Evolutionary conservation across 768 basidiomycete genomes (phyloP).

Genomic region (Tulasnella sp.): DNA sequence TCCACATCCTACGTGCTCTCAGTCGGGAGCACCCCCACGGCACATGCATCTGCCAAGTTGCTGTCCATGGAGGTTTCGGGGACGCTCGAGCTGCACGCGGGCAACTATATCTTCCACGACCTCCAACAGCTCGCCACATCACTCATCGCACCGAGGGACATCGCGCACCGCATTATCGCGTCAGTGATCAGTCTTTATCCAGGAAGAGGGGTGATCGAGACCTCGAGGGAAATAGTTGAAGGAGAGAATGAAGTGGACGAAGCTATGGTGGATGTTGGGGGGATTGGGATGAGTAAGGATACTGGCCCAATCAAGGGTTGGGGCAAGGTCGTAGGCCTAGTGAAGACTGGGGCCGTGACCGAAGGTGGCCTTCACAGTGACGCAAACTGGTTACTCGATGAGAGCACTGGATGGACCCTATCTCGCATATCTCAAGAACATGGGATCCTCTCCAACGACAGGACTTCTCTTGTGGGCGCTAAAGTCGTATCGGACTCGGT

Average conservation of each 20-base stretch:
- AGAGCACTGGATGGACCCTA: constrained; percentile 24
- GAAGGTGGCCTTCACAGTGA: background rate
- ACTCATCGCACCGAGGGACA: constrained; percentile 41
- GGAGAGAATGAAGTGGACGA: constrained; percentile 53
- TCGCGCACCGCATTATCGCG: constrained; percentile 59
- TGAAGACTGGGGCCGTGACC: background rate
- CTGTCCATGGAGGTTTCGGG: constrained; percentile 41
- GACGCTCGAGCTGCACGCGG: constrained; percentile 65
- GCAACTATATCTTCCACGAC: constrained; percentile 76
- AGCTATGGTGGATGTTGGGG: constrained; percentile 74
- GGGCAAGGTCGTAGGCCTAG: constrained; percentile 47
- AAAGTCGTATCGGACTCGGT: constrained; percentile 15
- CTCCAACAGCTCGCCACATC: constrained; percentile 73
- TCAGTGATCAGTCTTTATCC: constrained; percentile 76
- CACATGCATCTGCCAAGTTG: constrained; percentile 40
- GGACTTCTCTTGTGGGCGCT: background rate
- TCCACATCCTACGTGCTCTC: constrained; percentile 53
- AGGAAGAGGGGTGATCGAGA: constrained; percentile 37
- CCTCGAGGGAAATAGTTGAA: too few relatives aligned
- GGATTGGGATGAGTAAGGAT: constrained; percentile 81
- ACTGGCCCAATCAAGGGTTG: constrained; percentile 60
- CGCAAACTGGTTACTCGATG: background rate
- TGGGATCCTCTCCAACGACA: constrained; percentile 41
- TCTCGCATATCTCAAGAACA: constrained; percentile 45
- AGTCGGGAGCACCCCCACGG: constrained; percentile 81